Conservation (phyloP, 768 basidiomycete species). For the Leccinum incarnatum region DNA sequence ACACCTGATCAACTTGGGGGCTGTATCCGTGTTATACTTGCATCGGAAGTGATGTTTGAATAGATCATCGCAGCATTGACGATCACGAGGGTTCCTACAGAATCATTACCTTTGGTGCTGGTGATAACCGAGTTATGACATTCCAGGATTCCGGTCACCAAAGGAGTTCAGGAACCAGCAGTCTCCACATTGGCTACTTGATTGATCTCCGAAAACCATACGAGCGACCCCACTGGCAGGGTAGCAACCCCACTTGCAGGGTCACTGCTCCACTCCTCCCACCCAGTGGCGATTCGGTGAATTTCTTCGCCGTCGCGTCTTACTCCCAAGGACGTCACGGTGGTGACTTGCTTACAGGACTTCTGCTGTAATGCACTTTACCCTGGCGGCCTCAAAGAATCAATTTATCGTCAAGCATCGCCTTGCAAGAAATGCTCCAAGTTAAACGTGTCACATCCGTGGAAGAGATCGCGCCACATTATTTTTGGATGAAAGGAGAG, state of each 20-base stretch:
- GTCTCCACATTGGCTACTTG: neutral
- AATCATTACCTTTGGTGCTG: neutral
- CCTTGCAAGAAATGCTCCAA: conserved; percentile 1
- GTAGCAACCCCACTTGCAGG: neutral
- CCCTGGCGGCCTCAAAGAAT: neutral
- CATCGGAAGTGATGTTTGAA: neutral
- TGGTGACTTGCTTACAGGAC: neutral
- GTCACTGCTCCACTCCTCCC: neutral
- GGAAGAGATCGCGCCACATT: neutral
- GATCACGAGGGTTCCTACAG: neutral
- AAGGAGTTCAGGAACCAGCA: neutral
- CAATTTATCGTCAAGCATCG: neutral
- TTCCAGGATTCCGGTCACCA: neutral
- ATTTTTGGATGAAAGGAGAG: conserved; percentile 1
- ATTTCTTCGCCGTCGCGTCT: neutral
- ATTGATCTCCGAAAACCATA: neutral
- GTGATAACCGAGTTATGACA: neutral
- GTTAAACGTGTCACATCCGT: neutral
- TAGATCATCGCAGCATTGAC: neutral
- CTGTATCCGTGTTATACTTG: neutral
- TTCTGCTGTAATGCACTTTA: neutral
- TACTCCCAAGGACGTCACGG: neutral
- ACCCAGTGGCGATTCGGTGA: neutral
- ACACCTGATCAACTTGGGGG: neutral
- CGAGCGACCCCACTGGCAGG: neutral